Percentiles rank a stretch among this genome's conserved stretches.
Conservation (phyloP, 2,329 filamentous ascomycete genomes). For the Penicillium sp. region DNA sequence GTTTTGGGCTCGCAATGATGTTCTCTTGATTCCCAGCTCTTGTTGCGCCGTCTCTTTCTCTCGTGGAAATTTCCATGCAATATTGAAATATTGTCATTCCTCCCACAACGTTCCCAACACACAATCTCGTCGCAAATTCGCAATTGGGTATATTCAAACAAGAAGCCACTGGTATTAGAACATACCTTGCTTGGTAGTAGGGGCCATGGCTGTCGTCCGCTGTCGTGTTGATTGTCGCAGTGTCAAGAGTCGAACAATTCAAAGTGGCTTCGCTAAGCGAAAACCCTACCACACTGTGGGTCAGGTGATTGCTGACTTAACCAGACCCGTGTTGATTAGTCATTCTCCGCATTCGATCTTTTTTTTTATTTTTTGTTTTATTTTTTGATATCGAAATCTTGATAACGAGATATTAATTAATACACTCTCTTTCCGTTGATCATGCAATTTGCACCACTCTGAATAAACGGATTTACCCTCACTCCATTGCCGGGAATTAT, state of each 20-base stretch:
- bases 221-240: slow-evolving; percentile 46
- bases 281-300: slow-evolving; percentile 43
- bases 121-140: slow-evolving; percentile 19
- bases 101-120: slow-evolving; percentile 11
- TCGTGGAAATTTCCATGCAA: not conserved
- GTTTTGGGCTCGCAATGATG: not conserved
- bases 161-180: slow-evolving; percentile 44
- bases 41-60: slow-evolving; percentile 3
- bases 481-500: slow-evolving; percentile 14
- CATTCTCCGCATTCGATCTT: slow-evolving; percentile 6
- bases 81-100: slow-evolving; percentile 3
- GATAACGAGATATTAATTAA: not conserved
- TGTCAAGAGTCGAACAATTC: slow-evolving; percentile 42
- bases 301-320: slow-evolving; percentile 34
- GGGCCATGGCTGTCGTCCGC: slow-evolving; percentile 50
- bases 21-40: slow-evolving; percentile 1
- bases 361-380: slow-evolving; percentile 3
- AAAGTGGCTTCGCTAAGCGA: slow-evolving; percentile 42
- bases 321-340: slow-evolving; percentile 2
- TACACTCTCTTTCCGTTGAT: not conserved
- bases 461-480: not conserved
- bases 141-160: slow-evolving; percentile 13
- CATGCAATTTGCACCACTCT: not conserved
- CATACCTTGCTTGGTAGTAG: slow-evolving; percentile 51
- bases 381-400: slow-evolving; percentile 4